Evolutionary conservation across 345 rosid genomes (phyloP).

Genomic region (Toxicodendron radicans): DNA sequence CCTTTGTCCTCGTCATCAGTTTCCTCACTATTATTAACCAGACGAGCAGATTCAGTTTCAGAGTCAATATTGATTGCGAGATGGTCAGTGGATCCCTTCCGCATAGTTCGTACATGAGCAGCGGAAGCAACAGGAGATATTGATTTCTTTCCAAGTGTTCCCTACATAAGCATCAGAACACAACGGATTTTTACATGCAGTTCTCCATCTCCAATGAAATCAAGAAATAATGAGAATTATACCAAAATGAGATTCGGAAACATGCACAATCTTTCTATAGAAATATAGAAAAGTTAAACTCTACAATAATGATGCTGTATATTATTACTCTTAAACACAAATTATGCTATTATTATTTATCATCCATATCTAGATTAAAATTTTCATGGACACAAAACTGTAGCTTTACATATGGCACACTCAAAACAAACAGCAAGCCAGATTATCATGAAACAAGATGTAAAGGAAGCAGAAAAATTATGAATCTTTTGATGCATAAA

Average conservation of each 20-base stretch:
- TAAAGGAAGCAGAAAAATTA: neutral
- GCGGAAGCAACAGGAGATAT: conserved; percentile 63
- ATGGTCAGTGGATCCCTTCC: conserved; percentile 88
- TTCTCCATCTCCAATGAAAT: neutral
- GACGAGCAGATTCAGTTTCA: conserved; percentile 64
- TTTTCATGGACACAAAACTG: neutral
- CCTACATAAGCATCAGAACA: conserved; percentile 46
- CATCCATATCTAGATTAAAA: neutral
- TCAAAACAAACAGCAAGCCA: neutral
- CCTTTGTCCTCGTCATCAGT: conserved; percentile 90
- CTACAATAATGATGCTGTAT: neutral
- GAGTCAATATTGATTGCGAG: conserved; percentile 74
- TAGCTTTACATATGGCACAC: neutral
- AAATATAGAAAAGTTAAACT: neutral
- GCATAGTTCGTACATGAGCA: conserved; percentile 71
- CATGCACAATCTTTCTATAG: neutral
- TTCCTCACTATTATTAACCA: conserved; percentile 51
- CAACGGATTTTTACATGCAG: neutral
- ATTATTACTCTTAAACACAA: neutral
- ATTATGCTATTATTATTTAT: neutral
- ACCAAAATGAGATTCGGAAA: neutral
- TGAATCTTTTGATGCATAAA: neutral
- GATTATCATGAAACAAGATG: neutral
- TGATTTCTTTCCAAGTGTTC: conserved; percentile 46
- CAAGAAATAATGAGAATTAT: neutral